Evolutionary conservation across 805 yeast genomes (phyloP), one percentile per base, ranked within the genome.

Genomic region (Yarrowia phangngaensis): DNA sequence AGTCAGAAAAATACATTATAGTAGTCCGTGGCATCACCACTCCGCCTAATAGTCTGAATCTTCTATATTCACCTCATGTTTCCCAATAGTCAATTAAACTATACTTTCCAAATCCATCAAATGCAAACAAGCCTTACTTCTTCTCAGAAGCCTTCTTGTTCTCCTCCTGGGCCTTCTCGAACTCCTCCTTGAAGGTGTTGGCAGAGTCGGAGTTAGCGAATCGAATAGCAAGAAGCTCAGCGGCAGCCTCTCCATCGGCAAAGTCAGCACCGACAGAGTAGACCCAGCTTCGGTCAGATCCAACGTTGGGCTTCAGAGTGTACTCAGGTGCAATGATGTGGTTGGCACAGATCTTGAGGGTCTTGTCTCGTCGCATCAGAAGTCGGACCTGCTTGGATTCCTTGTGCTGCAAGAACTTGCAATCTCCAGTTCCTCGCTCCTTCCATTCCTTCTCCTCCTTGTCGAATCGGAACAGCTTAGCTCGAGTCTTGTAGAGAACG

Each of bases 401-500:
- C 69, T 87, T 88, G 73, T 90, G 96, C 73, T 90, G 75, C 66
- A 92, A 79, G 70, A 92, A 86, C 71, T 92, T 87, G 60, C 88
- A 95, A 64, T 92, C 98, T 63, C 98, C 98, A 26, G 96, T 87
- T 61, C 98, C 98, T 74, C 98, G 85, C 76, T 92, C 98, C 70
- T 92, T 92, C 98, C 98, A 92, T 71, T 92, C 97, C 63, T 82
- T 82, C 48, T 80, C 61, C 53, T 87, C 95, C 32, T 80, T 75
- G 61, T 81, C 81, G 73, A 84, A 90, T 70, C 87, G 84, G 75
- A 90, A 92, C 64, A 92, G 75, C 71, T 92, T 92, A 58, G 98
- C 97, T 65, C 98, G 70, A 35, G 66, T 86, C 70, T 92, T 92
- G 71, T 70, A 81, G 54, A 82, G 61, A 17, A 79, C 84, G 52